A percentile compares a stretch with the other conserved stretches of the same genome.
phyloP scores from a whole-genome alignment of 2,329 filamentous ascomycete genomes.

The Diaporthe sp. region DNA sequence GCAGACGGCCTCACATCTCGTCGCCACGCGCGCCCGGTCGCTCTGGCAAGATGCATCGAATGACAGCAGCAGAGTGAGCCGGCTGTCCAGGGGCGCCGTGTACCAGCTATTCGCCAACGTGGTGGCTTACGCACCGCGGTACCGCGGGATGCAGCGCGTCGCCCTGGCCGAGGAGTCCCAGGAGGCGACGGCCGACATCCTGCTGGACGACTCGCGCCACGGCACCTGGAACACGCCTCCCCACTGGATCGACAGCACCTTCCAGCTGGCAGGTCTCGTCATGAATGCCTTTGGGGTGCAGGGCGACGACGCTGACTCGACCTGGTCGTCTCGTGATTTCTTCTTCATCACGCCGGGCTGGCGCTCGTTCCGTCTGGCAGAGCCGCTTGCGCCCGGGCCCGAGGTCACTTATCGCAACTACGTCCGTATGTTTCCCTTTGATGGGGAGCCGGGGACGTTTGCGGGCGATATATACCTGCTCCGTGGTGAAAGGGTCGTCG shows the following conservation, averaged over 20 bases:
- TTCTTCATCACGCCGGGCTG: slow-evolving; percentile 9
- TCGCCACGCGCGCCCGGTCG: too few relatives aligned
- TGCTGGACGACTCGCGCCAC: not conserved
- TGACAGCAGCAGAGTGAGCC: not conserved
- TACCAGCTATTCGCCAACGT: too few relatives aligned
- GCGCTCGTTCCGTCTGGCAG: too few relatives aligned
- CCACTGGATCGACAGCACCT: not conserved
- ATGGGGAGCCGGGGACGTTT: too few relatives aligned
- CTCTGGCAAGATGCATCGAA: not conserved
- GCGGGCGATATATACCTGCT: too few relatives aligned
- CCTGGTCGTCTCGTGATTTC: too few relatives aligned
- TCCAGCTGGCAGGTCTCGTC: not conserved
- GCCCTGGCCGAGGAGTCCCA: not conserved
- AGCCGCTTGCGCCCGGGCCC: not conserved
- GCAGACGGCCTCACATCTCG: too few relatives aligned
- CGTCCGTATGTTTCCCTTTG: not conserved
- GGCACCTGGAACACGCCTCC: not conserved
- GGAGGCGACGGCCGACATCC: not conserved
- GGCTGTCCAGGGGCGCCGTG: too few relatives aligned
- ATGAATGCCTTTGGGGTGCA: too few relatives aligned
- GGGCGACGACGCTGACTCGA: not conserved
- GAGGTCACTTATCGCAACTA: not conserved
- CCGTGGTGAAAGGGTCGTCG: not conserved
- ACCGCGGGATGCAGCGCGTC: not conserved
- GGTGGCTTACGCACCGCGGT: not conserved